Conservation (phyloP, 2,329 filamentous ascomycete genomes). For the Hirsutella thompsonii region DNA sequence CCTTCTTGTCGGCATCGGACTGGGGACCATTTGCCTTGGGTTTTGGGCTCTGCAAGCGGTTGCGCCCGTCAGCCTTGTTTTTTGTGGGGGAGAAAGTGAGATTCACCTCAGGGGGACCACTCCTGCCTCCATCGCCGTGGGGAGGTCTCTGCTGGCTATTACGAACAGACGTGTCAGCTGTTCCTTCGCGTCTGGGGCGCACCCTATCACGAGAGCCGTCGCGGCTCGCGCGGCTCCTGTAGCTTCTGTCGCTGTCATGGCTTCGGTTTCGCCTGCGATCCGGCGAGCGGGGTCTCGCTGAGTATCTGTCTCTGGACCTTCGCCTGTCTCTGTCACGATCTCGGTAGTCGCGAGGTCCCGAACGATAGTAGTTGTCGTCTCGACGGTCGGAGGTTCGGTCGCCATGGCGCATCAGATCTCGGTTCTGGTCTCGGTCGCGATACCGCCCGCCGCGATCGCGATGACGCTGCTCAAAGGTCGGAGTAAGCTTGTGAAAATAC, state of each 20-base stretch:
- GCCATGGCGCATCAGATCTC: conserved; percentile 49
- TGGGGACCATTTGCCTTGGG: conserved; percentile 31
- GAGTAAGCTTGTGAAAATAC: conserved; percentile 24
- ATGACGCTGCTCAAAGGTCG: conserved; percentile 38
- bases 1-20: conserved; percentile 60
- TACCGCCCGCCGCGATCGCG: conserved; percentile 36
- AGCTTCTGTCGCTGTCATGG: conserved; percentile 50
- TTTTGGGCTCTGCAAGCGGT: conserved; percentile 38
- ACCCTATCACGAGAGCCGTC: conserved; percentile 59
- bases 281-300: conserved; percentile 45
- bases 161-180: conserved; percentile 56
- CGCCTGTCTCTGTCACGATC: conserved; percentile 41
- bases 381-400: conserved; percentile 58
- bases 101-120: conserved; percentile 46
- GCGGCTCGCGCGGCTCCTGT: conserved; percentile 63
- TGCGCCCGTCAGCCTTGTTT: conserved; percentile 10
- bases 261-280: conserved; percentile 47
- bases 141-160: conserved; percentile 43
- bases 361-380: conserved; percentile 51
- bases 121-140: conserved; percentile 31
- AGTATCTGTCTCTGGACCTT: conserved; percentile 47
- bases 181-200: conserved; percentile 53
- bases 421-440: conserved; percentile 33
- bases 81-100: neutral
- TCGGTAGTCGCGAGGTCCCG: conserved; percentile 37